Evolutionary conservation across 179 eudicot species (phyloP).

Genomic region (Actinidia arguta): DNA sequence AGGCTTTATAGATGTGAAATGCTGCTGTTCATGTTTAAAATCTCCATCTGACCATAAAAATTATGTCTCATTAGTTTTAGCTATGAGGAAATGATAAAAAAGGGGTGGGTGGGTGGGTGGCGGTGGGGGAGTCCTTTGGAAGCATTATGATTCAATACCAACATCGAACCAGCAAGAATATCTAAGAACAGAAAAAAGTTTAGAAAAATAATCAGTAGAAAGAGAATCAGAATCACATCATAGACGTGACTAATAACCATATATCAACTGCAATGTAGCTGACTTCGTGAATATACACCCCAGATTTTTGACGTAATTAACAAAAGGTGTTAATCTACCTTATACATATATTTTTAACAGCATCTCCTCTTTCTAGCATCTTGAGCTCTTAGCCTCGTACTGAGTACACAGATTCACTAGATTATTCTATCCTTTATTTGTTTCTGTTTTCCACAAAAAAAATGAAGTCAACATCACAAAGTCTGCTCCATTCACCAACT

Average conservation of each 20-base stretch:
- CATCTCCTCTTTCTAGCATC: no score
- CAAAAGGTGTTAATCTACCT: no score
- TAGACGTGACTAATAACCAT: neutral
- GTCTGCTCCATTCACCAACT: no score
- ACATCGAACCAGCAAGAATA: neutral
- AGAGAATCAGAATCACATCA: neutral
- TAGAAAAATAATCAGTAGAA: neutral
- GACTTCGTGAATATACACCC: neutral
- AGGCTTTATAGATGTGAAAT: neutral
- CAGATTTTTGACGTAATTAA: no score
- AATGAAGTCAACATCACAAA: no score
- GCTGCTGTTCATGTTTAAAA: neutral
- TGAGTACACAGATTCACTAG: no score
- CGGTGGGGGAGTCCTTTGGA: neutral
- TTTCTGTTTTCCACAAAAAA: no score
- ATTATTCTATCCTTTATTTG: no score
- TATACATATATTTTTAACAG: no score
- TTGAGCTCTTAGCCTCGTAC: no score
- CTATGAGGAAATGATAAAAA: neutral
- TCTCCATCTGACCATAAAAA: slow-evolving; percentile 1
- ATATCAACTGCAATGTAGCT: neutral
- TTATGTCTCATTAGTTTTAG: neutral
- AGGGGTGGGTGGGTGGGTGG: no score
- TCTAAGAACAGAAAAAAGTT: neutral
- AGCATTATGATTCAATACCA: no score